phyloP scores from a whole-genome alignment of 2,329 filamentous ascomycete species.

The Emmonsiellopsis sp. region DNA sequence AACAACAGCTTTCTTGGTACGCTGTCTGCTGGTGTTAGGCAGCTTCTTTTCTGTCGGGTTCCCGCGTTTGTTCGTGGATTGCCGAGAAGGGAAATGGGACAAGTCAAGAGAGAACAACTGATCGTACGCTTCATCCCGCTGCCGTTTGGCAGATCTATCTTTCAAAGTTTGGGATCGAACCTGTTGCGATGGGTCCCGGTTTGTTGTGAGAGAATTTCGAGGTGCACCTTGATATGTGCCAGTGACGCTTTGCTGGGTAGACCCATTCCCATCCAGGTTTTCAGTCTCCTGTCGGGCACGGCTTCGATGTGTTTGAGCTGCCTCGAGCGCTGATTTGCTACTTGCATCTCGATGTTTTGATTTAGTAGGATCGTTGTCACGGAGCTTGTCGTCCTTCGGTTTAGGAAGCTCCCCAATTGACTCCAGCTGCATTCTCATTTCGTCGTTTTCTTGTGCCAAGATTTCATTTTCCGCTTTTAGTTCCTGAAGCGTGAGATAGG shows the following conservation, averaged over 20 bases:
- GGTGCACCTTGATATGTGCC: neutral
- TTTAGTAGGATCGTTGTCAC: neutral
- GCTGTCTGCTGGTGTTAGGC: conserved; percentile 29
- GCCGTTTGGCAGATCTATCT: neutral
- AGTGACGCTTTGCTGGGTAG: neutral
- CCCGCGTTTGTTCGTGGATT: neutral
- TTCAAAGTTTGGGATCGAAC: neutral
- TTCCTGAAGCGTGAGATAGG: conserved; percentile 43
- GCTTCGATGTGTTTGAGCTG: neutral
- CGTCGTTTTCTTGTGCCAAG: conserved; percentile 27
- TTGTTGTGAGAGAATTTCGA: neutral
- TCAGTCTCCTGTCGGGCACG: neutral
- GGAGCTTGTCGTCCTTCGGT: neutral
- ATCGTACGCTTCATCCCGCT: conserved; percentile 10
- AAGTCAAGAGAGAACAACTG: conserved; percentile 11
- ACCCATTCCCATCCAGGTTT: neutral
- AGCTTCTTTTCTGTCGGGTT: conserved; percentile 19
- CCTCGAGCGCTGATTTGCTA: neutral
- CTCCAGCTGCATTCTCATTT: conserved; percentile 28
- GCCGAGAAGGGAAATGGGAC: neutral
- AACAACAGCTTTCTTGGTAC: conserved; percentile 28
- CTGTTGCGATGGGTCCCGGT: neutral
- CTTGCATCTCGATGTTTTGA: neutral
- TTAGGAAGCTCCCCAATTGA: conserved; percentile 13
- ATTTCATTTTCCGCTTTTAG: conserved; percentile 31